Base-by-base conservation (phyloP, 2,329 filamentous ascomycete genomes). In the Pyricularia pennisetigena region DNA sequence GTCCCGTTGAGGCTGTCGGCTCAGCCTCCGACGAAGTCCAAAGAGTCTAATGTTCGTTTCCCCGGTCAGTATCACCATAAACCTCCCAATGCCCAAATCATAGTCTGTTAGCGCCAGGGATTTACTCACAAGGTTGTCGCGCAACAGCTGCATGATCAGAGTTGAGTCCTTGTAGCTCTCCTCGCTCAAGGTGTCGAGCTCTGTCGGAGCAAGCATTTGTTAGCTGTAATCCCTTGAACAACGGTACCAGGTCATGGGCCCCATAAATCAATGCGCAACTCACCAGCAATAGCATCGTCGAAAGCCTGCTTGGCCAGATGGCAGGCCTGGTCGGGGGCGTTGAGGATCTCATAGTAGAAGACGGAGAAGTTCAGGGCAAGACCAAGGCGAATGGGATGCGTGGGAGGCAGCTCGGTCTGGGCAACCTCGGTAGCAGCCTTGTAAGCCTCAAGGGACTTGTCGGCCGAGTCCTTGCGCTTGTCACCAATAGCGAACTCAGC, bases 281-380 rank as follows among this genome's bases (percentile, higher is more conserved):
- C 75, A 86, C 83, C 83, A 76, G 94, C 94, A 87, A 97, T 97
- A 74, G 94, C 94, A 82, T 98, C 94, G 78, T 97, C 93, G 78
- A 97, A 97, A 69, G 92, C 92, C 81, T 94, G 92, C 88, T 97
- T 97, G 82, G 93, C 94, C 74, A 97, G 89, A 82, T 97, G 94
- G 90, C 94, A 97, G 79, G 94, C 94, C 85, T 96, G 94, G 81
- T 98, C 95, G 72, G 94, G 94, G 62, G 94, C 93, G 87, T 98
- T 99, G 77, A 98, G 87, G 80, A 98, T 99, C 89, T 99, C 92
- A 82, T 99, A 99, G 90, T 98, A 98, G 88, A 97, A 98, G 78
- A 97, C 94, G 73, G 94, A 97, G 87, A 96, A 96, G 90, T 97
- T 97, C 74, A 97, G 87, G 75, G 93, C 93, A 73, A 97, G 88